These are phyloP conservation scores for Aspergillus flavus DNA, from an alignment of 2,329 filamentous ascomycete genomes.

Conservation along the genomic window DNA sequence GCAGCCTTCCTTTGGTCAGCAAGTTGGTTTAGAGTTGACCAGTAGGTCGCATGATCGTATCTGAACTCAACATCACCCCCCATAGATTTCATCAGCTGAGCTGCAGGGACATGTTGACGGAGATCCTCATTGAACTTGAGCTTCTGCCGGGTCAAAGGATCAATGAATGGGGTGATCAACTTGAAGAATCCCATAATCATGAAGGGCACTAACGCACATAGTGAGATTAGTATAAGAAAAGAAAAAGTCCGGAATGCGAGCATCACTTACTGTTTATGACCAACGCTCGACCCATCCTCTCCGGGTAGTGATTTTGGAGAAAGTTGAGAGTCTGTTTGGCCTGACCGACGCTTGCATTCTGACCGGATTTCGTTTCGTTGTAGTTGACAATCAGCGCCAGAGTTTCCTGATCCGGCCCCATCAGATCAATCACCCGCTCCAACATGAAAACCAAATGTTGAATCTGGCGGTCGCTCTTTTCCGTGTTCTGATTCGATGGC, in stretches of 20 bases:
- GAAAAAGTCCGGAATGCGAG: conserved; percentile 12
- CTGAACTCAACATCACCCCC: conserved; percentile 83
- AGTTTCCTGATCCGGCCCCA: conserved; percentile 84
- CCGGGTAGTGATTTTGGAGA: conserved; percentile 93
- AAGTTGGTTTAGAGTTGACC: conserved; percentile 78
- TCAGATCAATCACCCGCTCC: conserved; percentile 83
- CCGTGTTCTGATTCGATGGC: conserved; percentile 90
- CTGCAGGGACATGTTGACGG: conserved; percentile 73
- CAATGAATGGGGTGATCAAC: conserved; percentile 92
- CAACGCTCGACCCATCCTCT: conserved; percentile 83
- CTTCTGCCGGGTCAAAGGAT: conserved; percentile 89
- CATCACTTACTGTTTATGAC: conserved; percentile 75
- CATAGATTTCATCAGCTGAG: conserved; percentile 79
- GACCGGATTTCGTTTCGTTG: conserved; percentile 73
- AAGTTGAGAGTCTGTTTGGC: conserved; percentile 86
- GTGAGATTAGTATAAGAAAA: conserved; percentile 2
- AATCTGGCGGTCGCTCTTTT: conserved; percentile 80
- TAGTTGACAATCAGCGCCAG: conserved; percentile 90
- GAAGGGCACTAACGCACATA: conserved; percentile 70
- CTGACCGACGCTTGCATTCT: conserved; percentile 74
- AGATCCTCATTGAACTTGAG: conserved; percentile 97
- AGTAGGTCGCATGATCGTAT: conserved; percentile 87
- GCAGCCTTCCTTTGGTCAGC: conserved; percentile 67
- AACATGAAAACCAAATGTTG: conserved; percentile 96
- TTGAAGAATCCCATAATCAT: conserved; percentile 94